Evolutionary conservation across 2,329 filamentous ascomycete genomes (phyloP).

Genomic region (Sporothrix pseudoabietina): DNA sequence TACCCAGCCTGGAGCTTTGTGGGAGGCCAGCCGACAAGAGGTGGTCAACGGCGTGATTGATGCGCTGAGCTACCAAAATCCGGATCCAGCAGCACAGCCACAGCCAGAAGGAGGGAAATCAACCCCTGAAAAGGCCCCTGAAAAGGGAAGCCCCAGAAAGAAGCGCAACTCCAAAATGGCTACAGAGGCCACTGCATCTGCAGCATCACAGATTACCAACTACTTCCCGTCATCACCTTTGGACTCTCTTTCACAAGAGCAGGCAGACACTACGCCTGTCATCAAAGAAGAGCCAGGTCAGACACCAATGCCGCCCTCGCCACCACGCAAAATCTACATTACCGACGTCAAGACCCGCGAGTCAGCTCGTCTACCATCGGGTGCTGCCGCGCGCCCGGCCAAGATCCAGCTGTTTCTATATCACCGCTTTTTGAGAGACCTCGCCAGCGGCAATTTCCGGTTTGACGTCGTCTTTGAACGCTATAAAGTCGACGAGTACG

Average conservation of each 20-base stretch:
- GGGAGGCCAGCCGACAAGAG: constrained; percentile 45
- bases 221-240: constrained; percentile 31
- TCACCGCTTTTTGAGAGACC: constrained; percentile 75
- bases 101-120: neutral
- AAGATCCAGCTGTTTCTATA: constrained; percentile 90
- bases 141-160: constrained; percentile 18
- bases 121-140: neutral
- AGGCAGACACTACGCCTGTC: neutral
- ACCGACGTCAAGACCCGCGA: constrained; percentile 86
- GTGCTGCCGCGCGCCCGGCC: constrained; percentile 69
- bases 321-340: constrained; percentile 61
- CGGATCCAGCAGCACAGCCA: constrained; percentile 54
- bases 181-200: constrained; percentile 22
- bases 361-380: constrained; percentile 63
- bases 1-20: neutral
- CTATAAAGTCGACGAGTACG: constrained; percentile 67
- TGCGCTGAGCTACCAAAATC: constrained; percentile 75
- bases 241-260: neutral
- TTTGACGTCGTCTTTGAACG: constrained; percentile 69
- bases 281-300: neutral
- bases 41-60: constrained; percentile 91
- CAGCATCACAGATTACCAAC: constrained; percentile 33
- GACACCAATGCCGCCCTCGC: neutral
- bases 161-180: neutral
- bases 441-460: constrained; percentile 71